These are phyloP conservation scores for Russula abietina DNA, from an alignment of 768 basidiomycete species.

Conservation along the genomic window DNA sequence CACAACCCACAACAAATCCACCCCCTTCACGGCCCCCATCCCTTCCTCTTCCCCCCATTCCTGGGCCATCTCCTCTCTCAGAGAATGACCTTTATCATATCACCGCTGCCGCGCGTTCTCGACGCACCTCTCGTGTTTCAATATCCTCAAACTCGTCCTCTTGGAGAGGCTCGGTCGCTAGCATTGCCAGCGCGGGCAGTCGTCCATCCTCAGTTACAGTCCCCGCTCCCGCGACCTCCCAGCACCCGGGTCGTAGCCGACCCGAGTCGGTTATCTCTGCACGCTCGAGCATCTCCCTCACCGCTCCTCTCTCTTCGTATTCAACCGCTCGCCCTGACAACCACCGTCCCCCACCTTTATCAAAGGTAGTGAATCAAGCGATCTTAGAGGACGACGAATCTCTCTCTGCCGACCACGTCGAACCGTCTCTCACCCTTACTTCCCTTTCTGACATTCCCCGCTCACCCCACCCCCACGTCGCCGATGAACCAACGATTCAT, in stretches of 20 bases:
- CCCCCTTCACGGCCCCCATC: slow-evolving; percentile 55
- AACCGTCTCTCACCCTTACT: slow-evolving; percentile 23
- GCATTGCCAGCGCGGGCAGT: slow-evolving; percentile 27
- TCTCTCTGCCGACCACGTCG: slow-evolving; percentile 1
- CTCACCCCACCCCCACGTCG: slow-evolving; percentile 7
- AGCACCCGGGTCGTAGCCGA: slow-evolving; percentile 5
- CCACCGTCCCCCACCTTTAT: slow-evolving; percentile 13
- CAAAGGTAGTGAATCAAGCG: slow-evolving; percentile 27
- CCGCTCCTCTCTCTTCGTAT: slow-evolving; percentile 16
- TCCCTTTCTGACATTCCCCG: slow-evolving; percentile 30
- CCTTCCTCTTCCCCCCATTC: slow-evolving; percentile 58
- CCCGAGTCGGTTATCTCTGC: slow-evolving; percentile 27
- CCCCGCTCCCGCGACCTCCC: slow-evolving; percentile 23
- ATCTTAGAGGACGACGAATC: slow-evolving; percentile 32
- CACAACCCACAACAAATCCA: slow-evolving; percentile 36
- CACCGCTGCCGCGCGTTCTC: slow-evolving; percentile 34
- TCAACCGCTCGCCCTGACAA: slow-evolving; percentile 1
- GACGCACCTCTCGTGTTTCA: slow-evolving; percentile 34
- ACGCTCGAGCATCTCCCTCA: slow-evolving; percentile 30
- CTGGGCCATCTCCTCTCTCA: slow-evolving; percentile 54
- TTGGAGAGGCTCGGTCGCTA: slow-evolving; percentile 29
- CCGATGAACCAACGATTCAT: slow-evolving; percentile 12
- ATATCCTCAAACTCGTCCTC: slow-evolving; percentile 25
- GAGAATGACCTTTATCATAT: slow-evolving; percentile 43
- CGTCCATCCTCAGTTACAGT: slow-evolving; percentile 17